Evolutionary conservation across 805 yeast species (phyloP), one percentile per base, ranked within the genome.

Genomic region (Saccharomyces mikatae): DNA sequence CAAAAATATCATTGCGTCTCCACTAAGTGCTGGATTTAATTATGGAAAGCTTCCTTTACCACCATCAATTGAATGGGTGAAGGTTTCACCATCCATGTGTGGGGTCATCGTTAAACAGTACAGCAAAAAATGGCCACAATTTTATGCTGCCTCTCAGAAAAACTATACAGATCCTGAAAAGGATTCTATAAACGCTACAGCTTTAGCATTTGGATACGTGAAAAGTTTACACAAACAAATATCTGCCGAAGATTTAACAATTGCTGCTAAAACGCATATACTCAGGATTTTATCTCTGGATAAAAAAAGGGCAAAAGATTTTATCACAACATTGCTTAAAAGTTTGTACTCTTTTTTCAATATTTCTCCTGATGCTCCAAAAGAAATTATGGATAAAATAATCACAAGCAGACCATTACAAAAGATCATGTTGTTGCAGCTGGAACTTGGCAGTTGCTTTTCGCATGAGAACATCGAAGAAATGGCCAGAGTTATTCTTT

Each of bases 371-470:
- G 71, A 69, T 54, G 71, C 73, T 8, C 67, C 70, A 14, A 65
- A 64, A 50, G 74, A 70, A 46, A 58, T 68, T 13, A 63, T 69
- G 61, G 73, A 70, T 49, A 70, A 70, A 50, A 64, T 69, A 60
- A 62, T 69, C 11, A 63, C 69, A 26, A 67, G 71, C 36, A 67
- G 71, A 51, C 72, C 72, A 4, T 63, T 70, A 30, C 74, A 69
- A 55, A 69, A 67, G 49, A 59, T 70, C 0, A 66, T 68, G 63
- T 52, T 70, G 41, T 54, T 70, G 11, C 73, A 69, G 50, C 55
- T 70, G 27, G 74, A 70, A 54, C 57, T 70, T 9, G 71, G 71
- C 8, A 62, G 65, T 49, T 56, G 63, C n/a, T 62, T 66, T 31
- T 52, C 55, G n/a, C 55, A 60, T 24, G 59, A 57, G 21, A 66